A percentile compares a stretch with the other conserved stretches of the same genome.
Conservation (phyloP, 768 basidiomycete species). For the Aureoboletus auriporus region DNA sequence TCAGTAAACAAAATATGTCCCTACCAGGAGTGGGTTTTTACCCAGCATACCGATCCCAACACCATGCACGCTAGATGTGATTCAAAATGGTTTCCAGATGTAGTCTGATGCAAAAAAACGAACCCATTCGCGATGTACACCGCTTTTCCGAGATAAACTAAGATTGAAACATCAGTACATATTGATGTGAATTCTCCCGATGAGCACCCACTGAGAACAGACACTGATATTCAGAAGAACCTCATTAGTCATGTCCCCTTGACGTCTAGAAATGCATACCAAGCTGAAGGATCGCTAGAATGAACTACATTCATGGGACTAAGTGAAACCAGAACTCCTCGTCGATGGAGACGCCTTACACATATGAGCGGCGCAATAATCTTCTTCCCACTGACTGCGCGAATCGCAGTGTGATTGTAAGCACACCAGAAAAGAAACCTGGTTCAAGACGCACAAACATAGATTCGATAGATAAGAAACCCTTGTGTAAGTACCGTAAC, state of each 20-base stretch:
- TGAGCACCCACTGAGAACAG: too few species aligned
- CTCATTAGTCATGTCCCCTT: not conserved
- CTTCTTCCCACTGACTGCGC: not conserved
- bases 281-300: not conserved
- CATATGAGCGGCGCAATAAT: not conserved
- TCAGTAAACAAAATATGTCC: not conserved
- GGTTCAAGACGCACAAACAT: conserved; percentile 3
- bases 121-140: not conserved
- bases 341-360: not conserved
- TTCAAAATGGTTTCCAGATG: too few species aligned
- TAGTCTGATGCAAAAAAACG: not conserved
- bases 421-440: not conserved
- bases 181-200: not conserved
- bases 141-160: not conserved
- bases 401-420: too few species aligned
- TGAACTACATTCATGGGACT: not conserved
- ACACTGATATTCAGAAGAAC: not conserved
- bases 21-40: not conserved
- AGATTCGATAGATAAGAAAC: conserved; percentile 13
- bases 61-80: not conserved
- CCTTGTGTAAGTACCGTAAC: conserved; percentile 5
- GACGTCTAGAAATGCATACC: not conserved
- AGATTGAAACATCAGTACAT: not conserved
- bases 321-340: not conserved
- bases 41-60: not conserved